phyloP scores from a whole-genome alignment of 306 rosid genomes.

The Vachellia collinsii region DNA sequence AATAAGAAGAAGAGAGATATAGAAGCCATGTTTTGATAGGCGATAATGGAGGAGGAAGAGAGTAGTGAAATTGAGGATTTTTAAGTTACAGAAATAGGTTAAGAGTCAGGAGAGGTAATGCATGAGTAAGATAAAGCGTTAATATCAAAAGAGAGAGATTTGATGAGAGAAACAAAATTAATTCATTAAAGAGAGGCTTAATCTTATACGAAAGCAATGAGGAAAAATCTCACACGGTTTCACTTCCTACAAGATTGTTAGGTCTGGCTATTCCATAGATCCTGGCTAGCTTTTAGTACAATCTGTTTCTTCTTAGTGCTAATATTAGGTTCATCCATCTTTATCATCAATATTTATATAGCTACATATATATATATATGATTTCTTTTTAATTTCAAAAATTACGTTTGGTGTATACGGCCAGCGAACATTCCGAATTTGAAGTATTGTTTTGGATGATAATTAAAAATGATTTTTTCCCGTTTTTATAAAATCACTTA shows the following conservation, averaged over 20 bases:
- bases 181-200: not conserved
- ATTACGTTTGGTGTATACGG: too few relatives aligned
- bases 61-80: not conserved
- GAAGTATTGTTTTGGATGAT: not conserved
- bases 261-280: slow-evolving; percentile 8
- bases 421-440: too few relatives aligned
- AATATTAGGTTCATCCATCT: not conserved
- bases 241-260: slow-evolving; percentile 11
- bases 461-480: too few relatives aligned
- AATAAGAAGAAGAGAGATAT: not conserved
- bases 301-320: not conserved
- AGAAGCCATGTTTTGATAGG: not conserved
- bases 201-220: not conserved
- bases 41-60: not conserved
- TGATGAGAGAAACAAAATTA: not conserved
- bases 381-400: too few relatives aligned
- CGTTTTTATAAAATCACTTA: too few relatives aligned
- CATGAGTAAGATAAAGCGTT: not conserved
- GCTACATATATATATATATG: too few relatives aligned
- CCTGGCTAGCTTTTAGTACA: not conserved
- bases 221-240: not conserved
- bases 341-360: not conserved
- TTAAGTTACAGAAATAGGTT: not conserved
- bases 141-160: not conserved
- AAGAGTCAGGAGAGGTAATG: not conserved